Evolutionary conservation across 1,284 basidiomycete species (phyloP).

Genomic region (Rhodofomes roseus): DNA sequence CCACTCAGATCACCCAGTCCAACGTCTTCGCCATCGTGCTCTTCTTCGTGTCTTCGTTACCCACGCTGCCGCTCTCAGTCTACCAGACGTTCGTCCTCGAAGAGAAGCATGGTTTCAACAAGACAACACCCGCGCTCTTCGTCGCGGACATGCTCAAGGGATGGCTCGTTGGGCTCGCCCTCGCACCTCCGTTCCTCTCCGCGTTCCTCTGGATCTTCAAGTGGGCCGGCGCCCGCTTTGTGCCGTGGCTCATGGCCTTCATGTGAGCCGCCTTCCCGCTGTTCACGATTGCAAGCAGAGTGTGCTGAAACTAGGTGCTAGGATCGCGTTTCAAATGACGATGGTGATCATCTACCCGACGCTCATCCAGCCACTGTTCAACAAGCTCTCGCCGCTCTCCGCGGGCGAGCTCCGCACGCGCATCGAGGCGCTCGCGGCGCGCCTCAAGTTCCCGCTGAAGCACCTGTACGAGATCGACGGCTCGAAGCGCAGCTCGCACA

Average conservation of each 20-base stretch:
- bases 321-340: conserved; percentile 78
- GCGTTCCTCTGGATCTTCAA: conserved; percentile 87
- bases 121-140: conserved; percentile 77
- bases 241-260: conserved; percentile 87
- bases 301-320: conserved; percentile 26
- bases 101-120: conserved; percentile 96
- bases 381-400: conserved; percentile 88
- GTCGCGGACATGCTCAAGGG: conserved; percentile 79
- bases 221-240: conserved; percentile 88
- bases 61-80: conserved; percentile 69
- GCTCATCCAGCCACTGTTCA: conserved; percentile 94
- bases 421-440: conserved; percentile 71
- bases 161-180: conserved; percentile 66
- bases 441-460: conserved; percentile 91
- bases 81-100: conserved; percentile 95
- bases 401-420: conserved; percentile 71
- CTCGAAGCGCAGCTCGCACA: conserved; percentile 91
- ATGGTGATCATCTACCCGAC: conserved; percentile 87
- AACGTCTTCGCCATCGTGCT: conserved; percentile 74
- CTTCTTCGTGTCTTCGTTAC: conserved; percentile 63
- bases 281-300: neutral
- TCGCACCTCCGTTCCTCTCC: conserved; percentile 89
- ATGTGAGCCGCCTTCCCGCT: conserved; percentile 42
- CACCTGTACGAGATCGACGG: conserved; percentile 98
- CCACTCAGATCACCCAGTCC: conserved; percentile 74